Evolutionary conservation across 257 asterid genomes (phyloP), one percentile per base, ranked within the genome.

Genomic region (Nicotiana tabacum): DNA sequence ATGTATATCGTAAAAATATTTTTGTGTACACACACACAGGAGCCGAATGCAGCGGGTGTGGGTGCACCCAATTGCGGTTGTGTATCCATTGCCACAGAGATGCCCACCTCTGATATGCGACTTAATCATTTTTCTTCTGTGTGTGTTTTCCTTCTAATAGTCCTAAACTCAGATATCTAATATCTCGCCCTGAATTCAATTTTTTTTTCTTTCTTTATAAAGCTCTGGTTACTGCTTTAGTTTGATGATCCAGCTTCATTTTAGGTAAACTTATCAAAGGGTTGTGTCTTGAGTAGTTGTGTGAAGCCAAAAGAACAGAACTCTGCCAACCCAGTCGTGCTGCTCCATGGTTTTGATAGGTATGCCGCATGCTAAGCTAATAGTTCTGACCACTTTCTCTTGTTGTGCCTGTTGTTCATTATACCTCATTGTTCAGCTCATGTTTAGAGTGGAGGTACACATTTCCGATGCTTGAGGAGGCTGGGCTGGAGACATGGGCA

Each of bases 261-360:
- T 72, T 72, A 72, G 79, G 79, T 72, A 6, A 13, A 46, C n/a
- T 48, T 48, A 46, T 72, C 61, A 6, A 72, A 72, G 39, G 61
- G 37, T 46, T 85, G 89, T 84, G 88, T 94, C 74, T 91, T 94
- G 98, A 92, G 98, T 84, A 94, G 98, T 87, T 94, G 98, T 64
- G 90, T 94, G 80, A 91, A 86, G 66, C 98, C 98, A 11, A 82
- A 2, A 61, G 39, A 66, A 58, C 89, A 83, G 39, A 35, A 32
- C 35, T 32, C 35, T 32, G 35, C 35, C 35, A 56, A 35, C 83
- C 98, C 97, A 0, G 89, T 94, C n/a, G 97, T 94, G 76, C 97
- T 94, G 83, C 97, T 94, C 70, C 98, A 94, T 85, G 86, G 97
- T 61, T 94, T 94, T 77, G 98, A 94, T 84, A 94, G 98, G 98